phyloP scores from a whole-genome alignment of 495 filamentous ascomycete genomes.

The Aspergillus nidulans region DNA sequence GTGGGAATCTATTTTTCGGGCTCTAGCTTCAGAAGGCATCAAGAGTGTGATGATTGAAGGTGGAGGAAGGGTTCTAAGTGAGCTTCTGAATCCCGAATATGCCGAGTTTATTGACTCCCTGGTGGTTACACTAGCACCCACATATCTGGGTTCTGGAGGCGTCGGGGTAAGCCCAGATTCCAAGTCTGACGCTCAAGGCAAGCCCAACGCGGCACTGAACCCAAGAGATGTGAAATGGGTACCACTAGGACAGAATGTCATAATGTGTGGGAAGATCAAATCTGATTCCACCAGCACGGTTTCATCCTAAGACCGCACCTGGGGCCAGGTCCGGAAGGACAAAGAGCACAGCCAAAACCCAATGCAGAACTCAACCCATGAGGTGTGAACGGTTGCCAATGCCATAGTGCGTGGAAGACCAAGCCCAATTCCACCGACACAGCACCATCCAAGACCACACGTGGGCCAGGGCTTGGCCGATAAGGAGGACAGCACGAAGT shows the following conservation, averaged over 20 bases:
- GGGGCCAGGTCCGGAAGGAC: not conserved
- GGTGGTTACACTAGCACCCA: slow-evolving; percentile 80
- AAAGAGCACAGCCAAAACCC: not conserved
- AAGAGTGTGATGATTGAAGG: slow-evolving; percentile 87
- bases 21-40: slow-evolving; percentile 55
- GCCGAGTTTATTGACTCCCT: slow-evolving; percentile 64
- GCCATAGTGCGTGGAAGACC: no score
- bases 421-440: no score
- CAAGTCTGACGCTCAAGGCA: slow-evolving; percentile 43
- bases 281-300: not conserved
- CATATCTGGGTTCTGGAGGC: slow-evolving; percentile 74
- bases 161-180: slow-evolving; percentile 64
- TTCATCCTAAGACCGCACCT: not conserved
- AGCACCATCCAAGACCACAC: no score
- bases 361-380: no score
- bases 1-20: slow-evolving; percentile 61
- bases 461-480: no score
- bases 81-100: slow-evolving; percentile 59
- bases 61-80: slow-evolving; percentile 72
- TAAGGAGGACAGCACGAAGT: no score
- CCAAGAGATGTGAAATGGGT: slow-evolving; percentile 67
- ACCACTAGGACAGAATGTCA: slow-evolving; percentile 69
- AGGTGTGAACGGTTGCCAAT: no score
- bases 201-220: slow-evolving; percentile 52
- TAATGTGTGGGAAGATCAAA: slow-evolving; percentile 62